phyloP scores from a whole-genome alignment of 176 grass and related monocot genomes.

The Musa beccarii region DNA sequence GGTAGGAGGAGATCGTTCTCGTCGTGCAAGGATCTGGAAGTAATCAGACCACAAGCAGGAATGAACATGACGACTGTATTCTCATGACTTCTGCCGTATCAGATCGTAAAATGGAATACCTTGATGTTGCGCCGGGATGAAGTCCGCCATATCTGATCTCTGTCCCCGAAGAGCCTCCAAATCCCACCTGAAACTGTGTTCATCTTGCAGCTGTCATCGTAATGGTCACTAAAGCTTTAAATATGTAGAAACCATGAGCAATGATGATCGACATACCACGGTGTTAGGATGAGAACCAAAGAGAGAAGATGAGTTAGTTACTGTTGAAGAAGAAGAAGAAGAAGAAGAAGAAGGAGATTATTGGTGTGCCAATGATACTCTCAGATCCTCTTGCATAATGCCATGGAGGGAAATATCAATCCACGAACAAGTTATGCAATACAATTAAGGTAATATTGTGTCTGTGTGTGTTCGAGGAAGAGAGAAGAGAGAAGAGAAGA shows the following conservation, averaged over 20 bases:
- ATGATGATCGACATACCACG: neutral
- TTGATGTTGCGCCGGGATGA: conserved; percentile 1
- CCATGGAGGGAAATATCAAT: too few relatives aligned
- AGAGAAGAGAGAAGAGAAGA: neutral
- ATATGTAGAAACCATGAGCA: too few relatives aligned
- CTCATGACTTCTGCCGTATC: too few relatives aligned
- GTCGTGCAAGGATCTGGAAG: neutral
- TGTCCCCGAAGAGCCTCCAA: conserved; percentile 2
- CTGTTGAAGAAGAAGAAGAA: neutral
- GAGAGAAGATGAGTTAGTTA: neutral
- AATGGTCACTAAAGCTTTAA: too few relatives aligned
- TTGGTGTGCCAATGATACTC: neutral
- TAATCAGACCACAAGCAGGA: too few relatives aligned
- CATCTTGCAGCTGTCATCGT: too few relatives aligned
- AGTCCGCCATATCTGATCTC: neutral
- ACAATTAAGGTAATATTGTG: too few relatives aligned
- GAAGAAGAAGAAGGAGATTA: too few relatives aligned
- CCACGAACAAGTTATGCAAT: too few relatives aligned
- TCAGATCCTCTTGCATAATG: neutral
- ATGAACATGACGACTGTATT: too few relatives aligned
- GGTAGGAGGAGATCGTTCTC: neutral
- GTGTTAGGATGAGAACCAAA: neutral
- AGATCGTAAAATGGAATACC: neutral
- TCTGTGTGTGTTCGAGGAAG: neutral
- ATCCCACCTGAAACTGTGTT: conserved; percentile 2